Percentiles rank a stretch among this genome's conserved stretches.
Conservation (phyloP, 345 rosid species). For the Salix suchowensis region DNA sequence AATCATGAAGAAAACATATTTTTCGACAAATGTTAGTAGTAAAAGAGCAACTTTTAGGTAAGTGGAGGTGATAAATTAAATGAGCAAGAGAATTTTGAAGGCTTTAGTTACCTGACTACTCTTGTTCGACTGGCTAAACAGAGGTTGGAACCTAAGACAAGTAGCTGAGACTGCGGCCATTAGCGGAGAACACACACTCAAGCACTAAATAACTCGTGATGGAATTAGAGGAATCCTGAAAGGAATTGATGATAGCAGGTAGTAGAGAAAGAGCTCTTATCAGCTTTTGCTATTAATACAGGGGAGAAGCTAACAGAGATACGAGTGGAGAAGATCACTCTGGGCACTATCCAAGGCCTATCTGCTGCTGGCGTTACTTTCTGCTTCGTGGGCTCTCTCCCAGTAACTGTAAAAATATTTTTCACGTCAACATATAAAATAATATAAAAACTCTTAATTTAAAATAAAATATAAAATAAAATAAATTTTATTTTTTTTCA, state of each 20-base stretch:
- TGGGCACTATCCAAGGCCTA: constrained; percentile 3
- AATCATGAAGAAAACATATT: neutral
- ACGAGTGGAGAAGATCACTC: constrained; percentile 11
- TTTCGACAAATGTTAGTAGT: neutral
- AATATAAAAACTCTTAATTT: no score
- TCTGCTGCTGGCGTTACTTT: neutral
- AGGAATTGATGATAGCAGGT: neutral
- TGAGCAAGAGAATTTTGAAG: neutral
- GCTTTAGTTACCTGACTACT: neutral
- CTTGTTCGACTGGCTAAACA: neutral
- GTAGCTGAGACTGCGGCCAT: constrained; percentile 19
- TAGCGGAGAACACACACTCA: neutral
- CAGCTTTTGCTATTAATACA: neutral
- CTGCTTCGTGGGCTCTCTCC: constrained; percentile 2
- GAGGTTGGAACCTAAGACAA: neutral
- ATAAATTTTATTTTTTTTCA: no score
- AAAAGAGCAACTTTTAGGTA: no score
- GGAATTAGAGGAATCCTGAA: neutral
- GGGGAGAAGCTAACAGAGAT: neutral
- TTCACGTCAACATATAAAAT: no score
- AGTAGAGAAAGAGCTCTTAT: neutral
- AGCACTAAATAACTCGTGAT: neutral
- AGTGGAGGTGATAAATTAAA: neutral
- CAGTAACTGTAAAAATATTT: no score
- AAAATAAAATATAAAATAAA: no score